These are phyloP conservation scores for Byssothecium circinans DNA, from an alignment of 2,329 filamentous ascomycete species.

Conservation along the genomic window DNA sequence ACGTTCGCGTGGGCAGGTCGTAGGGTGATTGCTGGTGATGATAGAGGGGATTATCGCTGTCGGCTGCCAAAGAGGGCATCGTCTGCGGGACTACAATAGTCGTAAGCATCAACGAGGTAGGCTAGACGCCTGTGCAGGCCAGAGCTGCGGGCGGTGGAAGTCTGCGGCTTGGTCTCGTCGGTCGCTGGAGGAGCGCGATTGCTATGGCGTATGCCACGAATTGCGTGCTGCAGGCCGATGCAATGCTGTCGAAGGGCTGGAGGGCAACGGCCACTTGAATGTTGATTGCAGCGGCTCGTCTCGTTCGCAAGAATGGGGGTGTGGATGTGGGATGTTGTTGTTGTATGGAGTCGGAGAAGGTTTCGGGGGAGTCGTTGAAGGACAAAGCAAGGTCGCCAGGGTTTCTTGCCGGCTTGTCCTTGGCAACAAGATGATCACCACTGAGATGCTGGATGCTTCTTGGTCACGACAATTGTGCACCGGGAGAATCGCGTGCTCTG, in stretches of 20 bases:
- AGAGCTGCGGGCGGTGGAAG: conserved; percentile 26
- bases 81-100: conserved; percentile 41
- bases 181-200: conserved; percentile 15
- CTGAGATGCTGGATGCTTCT: no score
- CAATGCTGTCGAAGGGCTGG: not conserved
- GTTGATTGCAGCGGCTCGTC: not conserved
- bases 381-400: conserved; percentile 14
- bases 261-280: not conserved
- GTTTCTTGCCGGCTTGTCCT: no score
- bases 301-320: not conserved
- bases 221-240: conserved; percentile 7
- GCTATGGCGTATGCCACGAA: conserved; percentile 13
- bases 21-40: conserved; percentile 27
- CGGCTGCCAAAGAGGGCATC: conserved; percentile 56
- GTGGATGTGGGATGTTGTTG: conserved; percentile 1
- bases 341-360: conserved; percentile 13
- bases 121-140: conserved; percentile 29
- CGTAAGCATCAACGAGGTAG: conserved; percentile 35
- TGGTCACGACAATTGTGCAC: no score
- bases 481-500: no score
- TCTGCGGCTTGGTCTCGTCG: conserved; percentile 24
- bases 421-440: no score
- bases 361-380: conserved; percentile 14
- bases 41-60: conserved; percentile 45
- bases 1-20: conserved; percentile 27